Evolutionary conservation across 2,329 filamentous ascomycete species (phyloP), one percentile per base, ranked within the genome.

Genomic region (Alternaria gaisen): DNA sequence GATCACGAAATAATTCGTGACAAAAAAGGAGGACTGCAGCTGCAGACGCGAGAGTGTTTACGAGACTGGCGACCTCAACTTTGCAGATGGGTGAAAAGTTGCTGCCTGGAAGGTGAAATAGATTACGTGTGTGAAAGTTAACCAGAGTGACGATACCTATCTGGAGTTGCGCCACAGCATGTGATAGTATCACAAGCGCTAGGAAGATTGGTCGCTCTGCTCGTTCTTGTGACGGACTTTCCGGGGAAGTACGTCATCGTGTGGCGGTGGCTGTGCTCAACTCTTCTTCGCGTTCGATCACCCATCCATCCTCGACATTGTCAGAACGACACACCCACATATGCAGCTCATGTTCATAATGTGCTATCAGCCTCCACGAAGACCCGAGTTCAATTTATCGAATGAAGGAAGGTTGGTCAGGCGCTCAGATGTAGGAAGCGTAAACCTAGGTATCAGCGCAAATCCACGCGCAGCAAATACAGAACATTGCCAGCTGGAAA

Each of bases 101-200:
- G 74, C 64, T 74, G 73, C 74, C 74, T 77, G 64, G 71, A 58
- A 44, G 43, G 44, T 32, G 58, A 57, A 60, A 47, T 61, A 54
- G 60, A 32, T 47, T 71, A 71, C 66, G 69, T 66, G 63, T 69
- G 48, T 60, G 6, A 28, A 20, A 42, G 24, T 52, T 28, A 7
- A 52, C 46, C 41, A 41, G 53, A 65, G 63, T 67, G 68, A 75
- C 63, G 68, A 70, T 65, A 67, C 60, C 44, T 61, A 50, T 30
- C 43, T 14, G 26, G 7, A 34, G 36, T 62, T 68, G 67, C 66
- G 71, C 70, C 72, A 72, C 69, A 65, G 60, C 68, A 69, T 71
- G 70, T 75, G 71, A 72, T 61, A 38, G 43, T 7, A 48, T 56
- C 30, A 22, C 30, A 56, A 51, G 41, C 34, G 20, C 46, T 58